Evolutionary conservation across 257 asterid genomes (phyloP).

Genomic region (Solanum megistacrolobum): DNA sequence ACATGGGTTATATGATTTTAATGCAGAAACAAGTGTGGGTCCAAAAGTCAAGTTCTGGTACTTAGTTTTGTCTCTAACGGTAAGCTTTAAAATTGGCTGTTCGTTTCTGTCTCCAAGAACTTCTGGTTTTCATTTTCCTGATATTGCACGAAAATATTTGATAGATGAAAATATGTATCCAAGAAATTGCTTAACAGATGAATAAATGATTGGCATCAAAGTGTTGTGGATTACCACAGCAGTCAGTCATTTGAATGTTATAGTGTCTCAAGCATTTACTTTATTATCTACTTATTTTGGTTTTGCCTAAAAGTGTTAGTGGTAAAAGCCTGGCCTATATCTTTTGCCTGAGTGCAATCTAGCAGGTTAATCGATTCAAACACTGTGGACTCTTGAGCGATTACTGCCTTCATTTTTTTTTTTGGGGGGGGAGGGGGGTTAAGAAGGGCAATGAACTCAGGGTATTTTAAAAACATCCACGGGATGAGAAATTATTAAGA

Average conservation of each 20-base stretch:
- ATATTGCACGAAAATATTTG: not conserved
- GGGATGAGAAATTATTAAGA: too few species aligned
- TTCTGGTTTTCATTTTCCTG: not conserved
- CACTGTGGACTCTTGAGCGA: not conserved
- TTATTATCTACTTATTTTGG: not conserved
- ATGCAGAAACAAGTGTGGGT: constrained; percentile 96
- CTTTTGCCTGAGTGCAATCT: not conserved
- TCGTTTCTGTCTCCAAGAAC: not conserved
- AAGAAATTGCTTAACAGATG: not conserved
- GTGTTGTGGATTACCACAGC: not conserved
- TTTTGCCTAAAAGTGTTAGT: not conserved
- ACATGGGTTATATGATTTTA: not conserved
- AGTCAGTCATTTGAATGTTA: not conserved
- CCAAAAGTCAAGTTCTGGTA: constrained; percentile 84
- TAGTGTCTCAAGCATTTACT: not conserved
- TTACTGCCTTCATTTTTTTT: not conserved
- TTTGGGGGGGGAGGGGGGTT: too few species aligned
- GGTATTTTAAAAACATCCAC: too few species aligned
- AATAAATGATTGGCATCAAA: not conserved
- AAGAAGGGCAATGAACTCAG: too few species aligned
- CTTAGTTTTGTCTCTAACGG: constrained; percentile 47
- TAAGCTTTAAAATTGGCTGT: constrained; percentile 20
- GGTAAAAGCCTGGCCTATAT: not conserved
- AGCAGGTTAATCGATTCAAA: not conserved
- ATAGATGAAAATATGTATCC: not conserved